Base-by-base conservation (phyloP, 2,329 filamentous ascomycete species). In the Tolypocladium nubicola region DNA sequence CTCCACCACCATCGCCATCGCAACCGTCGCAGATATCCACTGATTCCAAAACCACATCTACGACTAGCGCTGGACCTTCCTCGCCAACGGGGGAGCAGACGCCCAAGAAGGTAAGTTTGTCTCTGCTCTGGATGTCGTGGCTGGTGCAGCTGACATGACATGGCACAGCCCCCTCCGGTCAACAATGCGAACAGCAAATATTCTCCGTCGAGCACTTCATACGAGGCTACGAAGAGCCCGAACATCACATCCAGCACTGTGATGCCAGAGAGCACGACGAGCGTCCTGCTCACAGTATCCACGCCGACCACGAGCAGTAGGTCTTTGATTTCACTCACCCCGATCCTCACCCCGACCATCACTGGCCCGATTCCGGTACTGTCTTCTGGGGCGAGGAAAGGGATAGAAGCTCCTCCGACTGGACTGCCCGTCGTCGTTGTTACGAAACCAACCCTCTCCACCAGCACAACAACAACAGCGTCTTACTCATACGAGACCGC, bases 321-420 rank as follows among this genome's bases (percentile, higher is more conserved):
- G 16, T 19, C 39, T 9, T 39, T 39, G 16, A 26, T 47, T 37
- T 39, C 53, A 30, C 50, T 50, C 14, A 53, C 53, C 49, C 49
- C 54, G 5, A 37, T 59, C 13, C 45, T 50, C 14, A 53, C 53
- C 49, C 49, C 54, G 5, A 37, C 58, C 13, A 40, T 58, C 30
- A 57, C 55, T 8, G 39, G 13, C 33, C 54, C 55, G 35, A 49
- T 49, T 11, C 54, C 57, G 23, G 43, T 38, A 8, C 40, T 59
- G 6, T 53, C 60, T 19, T 40, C 60, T 10, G 54, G 40, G 13
- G 49, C n/a, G 21, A 59, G 58, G 14, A 59, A 59, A 53, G 61
- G 40, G 8, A 26, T 58, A 5, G 49, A 57, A 23, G n/a, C 40
- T 10, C 38, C 23, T 10, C 13, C 45, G 13, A 52, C 55, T 3